Base-by-base conservation (phyloP, 352 stramenopile species). In the Pythium periplocum region DNA sequence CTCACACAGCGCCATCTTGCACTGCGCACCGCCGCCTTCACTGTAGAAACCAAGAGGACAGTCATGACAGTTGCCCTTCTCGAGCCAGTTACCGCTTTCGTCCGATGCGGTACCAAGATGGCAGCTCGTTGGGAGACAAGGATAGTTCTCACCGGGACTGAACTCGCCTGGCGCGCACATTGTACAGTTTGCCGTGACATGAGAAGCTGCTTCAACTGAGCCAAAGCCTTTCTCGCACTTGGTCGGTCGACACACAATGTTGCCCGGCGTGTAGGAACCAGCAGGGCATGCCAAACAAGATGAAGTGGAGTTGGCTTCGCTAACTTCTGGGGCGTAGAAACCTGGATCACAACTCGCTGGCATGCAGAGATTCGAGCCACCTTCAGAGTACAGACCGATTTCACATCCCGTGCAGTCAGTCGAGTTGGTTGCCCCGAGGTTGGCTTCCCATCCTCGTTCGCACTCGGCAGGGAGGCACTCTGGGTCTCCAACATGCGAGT, bases 61-160 rank as follows among this genome's bases (percentile, higher is more conserved):
- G 4, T 54, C 57, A 56, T 68, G 62, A 51, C 71, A 82, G 53
- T 73, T 64, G 48, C 71, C 71, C 51, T 73, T 74, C 58, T 75
- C 68, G 9, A 82, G 66, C 31, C 58, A 62, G 44, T 71, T 75
- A 12, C 65, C 69, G 7, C 43, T 42, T 6, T 58, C 62, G 8
- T 53, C 47, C 5, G 71, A 78, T 1, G 71, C 62, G 17, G 51
- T 72, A 4, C 71, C 71, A 7, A 51, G 49, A 10, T 48, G 54
- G 46, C 71, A 82, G 17, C 35, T 42, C 12, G 70, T 78, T 2
- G 60, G 47, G 4, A 43, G 44, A 51, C 71, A 82, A 34, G 70
- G 68, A 57, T 78, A 82, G 64, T 77, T 77, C 48, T 75, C 71
- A 8, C 68, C 71, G 2, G 71, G 71, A 35, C 58, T 73, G 56